Conservation (phyloP, 768 basidiomycete species). For the Hypholoma sublateritium region DNA sequence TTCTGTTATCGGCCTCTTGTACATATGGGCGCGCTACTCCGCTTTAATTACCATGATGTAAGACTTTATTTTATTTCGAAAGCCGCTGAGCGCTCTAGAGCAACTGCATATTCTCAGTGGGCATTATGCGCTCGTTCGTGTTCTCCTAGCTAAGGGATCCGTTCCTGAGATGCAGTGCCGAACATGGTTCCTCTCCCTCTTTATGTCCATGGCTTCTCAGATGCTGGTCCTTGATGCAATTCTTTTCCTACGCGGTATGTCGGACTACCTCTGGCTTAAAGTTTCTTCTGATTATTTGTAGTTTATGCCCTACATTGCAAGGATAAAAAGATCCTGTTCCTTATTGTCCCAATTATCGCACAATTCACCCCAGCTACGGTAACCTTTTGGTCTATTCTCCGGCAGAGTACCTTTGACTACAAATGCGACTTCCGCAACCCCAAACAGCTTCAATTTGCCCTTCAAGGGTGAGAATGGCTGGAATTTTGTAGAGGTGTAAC, state of each 20-base stretch:
- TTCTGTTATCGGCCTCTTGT: neutral
- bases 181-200: slow-evolving; percentile 2
- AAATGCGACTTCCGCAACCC: slow-evolving; percentile 4
- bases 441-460: neutral
- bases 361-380: slow-evolving; percentile 1
- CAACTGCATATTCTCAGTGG: neutral
- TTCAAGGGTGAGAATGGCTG: neutral
- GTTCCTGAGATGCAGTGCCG: neutral
- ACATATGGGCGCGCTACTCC: slow-evolving; percentile 4
- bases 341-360: neutral
- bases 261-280: neutral
- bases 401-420: slow-evolving; percentile 4
- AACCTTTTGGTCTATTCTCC: neutral
- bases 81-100: too few relatives aligned
- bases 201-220: neutral
- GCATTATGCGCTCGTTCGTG: neutral
- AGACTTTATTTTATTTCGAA: neutral
- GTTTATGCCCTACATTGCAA: slow-evolving; percentile 4
- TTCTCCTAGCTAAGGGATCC: neutral
- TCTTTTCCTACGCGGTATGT: slow-evolving; percentile 3
- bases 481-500: neutral
- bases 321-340: neutral
- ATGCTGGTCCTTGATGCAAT: slow-evolving; percentile 1
- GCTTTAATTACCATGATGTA: slow-evolving; percentile 3
- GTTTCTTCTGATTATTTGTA: neutral